Evolutionary conservation across 495 filamentous ascomycete genomes (phyloP).

Genomic region (Immersiella caudata): DNA sequence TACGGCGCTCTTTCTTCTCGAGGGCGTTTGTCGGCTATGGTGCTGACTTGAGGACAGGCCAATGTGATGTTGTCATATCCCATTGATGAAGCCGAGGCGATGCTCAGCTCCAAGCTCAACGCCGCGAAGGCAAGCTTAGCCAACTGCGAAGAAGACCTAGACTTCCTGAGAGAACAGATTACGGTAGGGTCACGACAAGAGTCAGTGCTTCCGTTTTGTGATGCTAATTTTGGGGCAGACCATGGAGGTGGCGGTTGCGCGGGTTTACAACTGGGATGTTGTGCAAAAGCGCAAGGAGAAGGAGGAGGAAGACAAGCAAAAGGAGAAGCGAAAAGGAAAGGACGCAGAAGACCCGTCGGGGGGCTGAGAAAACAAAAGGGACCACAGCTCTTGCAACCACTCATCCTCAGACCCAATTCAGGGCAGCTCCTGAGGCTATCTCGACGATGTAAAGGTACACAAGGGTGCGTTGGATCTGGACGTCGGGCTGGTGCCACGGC

Average conservation of each 20-base stretch:
- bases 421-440: neutral
- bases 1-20: slow-evolving; percentile 39
- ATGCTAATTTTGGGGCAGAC: slow-evolving; percentile 61
- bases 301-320: slow-evolving; percentile 59
- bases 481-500: neutral
- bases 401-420: neutral
- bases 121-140: slow-evolving; percentile 74
- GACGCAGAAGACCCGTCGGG: slow-evolving; percentile 28
- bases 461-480: neutral
- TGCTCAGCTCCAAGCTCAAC: slow-evolving; percentile 77
- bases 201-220: neutral
- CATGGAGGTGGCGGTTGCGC: slow-evolving; percentile 90
- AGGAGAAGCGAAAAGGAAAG: slow-evolving; percentile 47
- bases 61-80: slow-evolving; percentile 98
- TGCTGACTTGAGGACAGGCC: slow-evolving; percentile 55
- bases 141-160: slow-evolving; percentile 94
- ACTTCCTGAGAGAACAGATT: slow-evolving; percentile 95
- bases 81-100: slow-evolving; percentile 77
- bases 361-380: slow-evolving; percentile 22
- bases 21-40: neutral
- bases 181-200: slow-evolving; percentile 58
- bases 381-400: neutral
- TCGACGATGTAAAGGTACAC: neutral
- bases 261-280: slow-evolving; percentile 99
- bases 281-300: slow-evolving; percentile 92